Conservation (phyloP, 2,329 filamentous ascomycete species). For the Beauveria pseudobassiana region DNA sequence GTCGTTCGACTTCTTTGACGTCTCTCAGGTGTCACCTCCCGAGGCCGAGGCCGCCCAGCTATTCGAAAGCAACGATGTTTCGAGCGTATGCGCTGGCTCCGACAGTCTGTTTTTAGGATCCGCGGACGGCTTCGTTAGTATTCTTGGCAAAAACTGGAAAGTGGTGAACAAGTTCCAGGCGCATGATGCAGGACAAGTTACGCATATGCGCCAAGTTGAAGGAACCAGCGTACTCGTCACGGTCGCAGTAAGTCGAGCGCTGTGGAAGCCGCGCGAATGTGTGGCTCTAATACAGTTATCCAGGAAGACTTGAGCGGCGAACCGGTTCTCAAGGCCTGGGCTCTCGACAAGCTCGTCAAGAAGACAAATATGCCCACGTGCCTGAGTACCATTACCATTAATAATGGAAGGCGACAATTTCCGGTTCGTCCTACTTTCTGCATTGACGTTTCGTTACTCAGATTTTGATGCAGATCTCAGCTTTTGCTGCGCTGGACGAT, state of each 20-base stretch:
- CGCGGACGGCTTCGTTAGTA: conserved; percentile 77
- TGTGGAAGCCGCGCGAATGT: not conserved
- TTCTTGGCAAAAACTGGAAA: conserved; percentile 83
- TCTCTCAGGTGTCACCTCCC: conserved; percentile 70
- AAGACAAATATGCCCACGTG: conserved; percentile 87
- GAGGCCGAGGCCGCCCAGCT: conserved; percentile 72
- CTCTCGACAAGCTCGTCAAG: conserved; percentile 85
- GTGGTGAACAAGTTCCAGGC: conserved; percentile 79
- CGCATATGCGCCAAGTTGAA: conserved; percentile 86
- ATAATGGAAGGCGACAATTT: conserved; percentile 87
- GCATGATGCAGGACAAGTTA: conserved; percentile 72
- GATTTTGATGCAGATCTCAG: conserved; percentile 59
- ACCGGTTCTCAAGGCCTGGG: conserved; percentile 94
- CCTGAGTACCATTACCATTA: conserved; percentile 75
- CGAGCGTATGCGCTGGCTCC: conserved; percentile 77
- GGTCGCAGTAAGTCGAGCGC: conserved; percentile 45
- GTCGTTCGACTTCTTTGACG: conserved; percentile 99
- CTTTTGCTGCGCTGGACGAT: conserved; percentile 80
- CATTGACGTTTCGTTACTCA: not conserved
- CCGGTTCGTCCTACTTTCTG: conserved; percentile 45
- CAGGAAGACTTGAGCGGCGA: conserved; percentile 82
- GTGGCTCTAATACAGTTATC: not conserved
- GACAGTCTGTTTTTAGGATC: conserved; percentile 86
- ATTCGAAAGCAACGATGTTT: conserved; percentile 77
- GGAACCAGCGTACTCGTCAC: conserved; percentile 83